These are phyloP conservation scores for Clitopilus hobsonii DNA, from an alignment of 768 basidiomycete species.

Conservation along the genomic window DNA sequence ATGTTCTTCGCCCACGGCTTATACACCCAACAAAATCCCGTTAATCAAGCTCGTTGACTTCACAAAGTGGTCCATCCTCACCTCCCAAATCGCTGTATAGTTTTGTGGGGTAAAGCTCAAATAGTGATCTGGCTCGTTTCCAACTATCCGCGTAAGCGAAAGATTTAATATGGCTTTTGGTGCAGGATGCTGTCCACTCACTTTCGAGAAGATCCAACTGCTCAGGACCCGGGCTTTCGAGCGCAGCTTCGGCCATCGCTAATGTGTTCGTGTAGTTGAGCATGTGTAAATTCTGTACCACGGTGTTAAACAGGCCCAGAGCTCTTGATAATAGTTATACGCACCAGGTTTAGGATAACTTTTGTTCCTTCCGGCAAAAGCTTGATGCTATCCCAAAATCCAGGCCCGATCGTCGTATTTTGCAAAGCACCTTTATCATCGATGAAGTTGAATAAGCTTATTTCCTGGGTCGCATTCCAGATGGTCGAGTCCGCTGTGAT, in stretches of 20 bases:
- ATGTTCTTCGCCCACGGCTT: constrained; percentile 50
- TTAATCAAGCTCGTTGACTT: no score
- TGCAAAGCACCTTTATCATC: constrained; percentile 35
- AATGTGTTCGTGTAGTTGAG: constrained; percentile 39
- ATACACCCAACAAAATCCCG: no score
- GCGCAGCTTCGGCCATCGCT: constrained; percentile 36
- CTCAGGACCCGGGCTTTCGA: constrained; percentile 27
- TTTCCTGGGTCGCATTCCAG: constrained; percentile 37
- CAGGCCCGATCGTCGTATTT: constrained; percentile 48
- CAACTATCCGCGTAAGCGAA: constrained; percentile 27
- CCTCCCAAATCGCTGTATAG: constrained; percentile 42
- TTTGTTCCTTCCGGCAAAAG: constrained; percentile 41
- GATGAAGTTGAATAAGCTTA: constrained; percentile 39
- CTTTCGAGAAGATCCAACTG: constrained; percentile 44
- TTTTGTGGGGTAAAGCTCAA: constrained; percentile 34
- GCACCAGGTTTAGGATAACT: constrained; percentile 29
- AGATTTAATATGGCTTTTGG: not conserved
- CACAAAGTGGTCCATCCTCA: constrained; percentile 17
- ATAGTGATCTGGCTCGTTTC: constrained; percentile 55
- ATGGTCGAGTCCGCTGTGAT: constrained; percentile 52
- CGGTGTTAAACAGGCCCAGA: not conserved
- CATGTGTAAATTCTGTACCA: constrained; percentile 37
- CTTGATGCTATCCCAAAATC: constrained; percentile 43
- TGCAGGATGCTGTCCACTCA: no score
- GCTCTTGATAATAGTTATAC: not conserved